These are phyloP conservation scores for Tetraselmis chui DNA, from an alignment of 139 green algal genomes.

Conservation along the genomic window DNA sequence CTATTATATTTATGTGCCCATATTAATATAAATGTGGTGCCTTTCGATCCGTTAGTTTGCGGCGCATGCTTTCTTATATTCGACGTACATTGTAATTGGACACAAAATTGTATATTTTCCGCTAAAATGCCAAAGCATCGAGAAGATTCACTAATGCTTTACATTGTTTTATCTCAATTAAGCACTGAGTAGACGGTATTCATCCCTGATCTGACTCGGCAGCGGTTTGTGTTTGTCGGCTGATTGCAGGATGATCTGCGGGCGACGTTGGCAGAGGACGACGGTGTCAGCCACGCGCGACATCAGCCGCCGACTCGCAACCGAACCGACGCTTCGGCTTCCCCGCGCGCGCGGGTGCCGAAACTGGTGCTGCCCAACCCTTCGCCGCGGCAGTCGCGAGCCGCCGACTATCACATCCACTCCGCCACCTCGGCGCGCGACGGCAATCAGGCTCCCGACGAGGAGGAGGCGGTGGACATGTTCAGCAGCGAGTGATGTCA, in stretches of 20 bases:
- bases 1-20: too few species aligned
- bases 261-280: not conserved
- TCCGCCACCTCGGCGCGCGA: too few species aligned
- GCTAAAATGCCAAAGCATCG: not conserved
- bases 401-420: not conserved
- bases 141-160: not conserved
- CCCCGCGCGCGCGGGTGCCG: not conserved
- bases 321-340: not conserved
- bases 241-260: not conserved
- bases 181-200: not conserved
- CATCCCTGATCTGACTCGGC: too few species aligned
- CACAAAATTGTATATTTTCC: not conserved
- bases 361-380: not conserved
- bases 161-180: not conserved
- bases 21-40: too few species aligned
- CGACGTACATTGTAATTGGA: not conserved
- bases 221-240: not conserved
- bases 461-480: not conserved
- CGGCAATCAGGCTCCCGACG: not conserved
- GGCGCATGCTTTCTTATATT: too few species aligned
- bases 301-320: not conserved
- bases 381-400: not conserved
- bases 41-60: too few species aligned
- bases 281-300: not conserved
- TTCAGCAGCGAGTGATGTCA: too few species aligned